Evolutionary conservation across 257 asterid species (phyloP).

Genomic region (Solanum etuberosum): DNA sequence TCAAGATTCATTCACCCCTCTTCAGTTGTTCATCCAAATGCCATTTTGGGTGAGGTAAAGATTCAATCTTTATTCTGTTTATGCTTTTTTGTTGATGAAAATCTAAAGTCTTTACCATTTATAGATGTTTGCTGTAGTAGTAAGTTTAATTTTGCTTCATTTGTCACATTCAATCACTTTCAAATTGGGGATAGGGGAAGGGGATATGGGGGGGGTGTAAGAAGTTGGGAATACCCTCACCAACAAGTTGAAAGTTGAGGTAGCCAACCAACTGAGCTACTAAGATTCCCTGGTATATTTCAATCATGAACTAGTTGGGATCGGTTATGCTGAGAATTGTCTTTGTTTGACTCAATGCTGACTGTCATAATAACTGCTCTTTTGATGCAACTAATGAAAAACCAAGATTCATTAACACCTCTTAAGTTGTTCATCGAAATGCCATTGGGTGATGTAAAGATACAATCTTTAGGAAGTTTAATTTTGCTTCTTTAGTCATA

Average conservation of each 20-base stretch:
- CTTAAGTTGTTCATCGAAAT: slow-evolving; percentile 57
- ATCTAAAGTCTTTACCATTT: not conserved
- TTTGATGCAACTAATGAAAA: not conserved
- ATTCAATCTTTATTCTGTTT: not conserved
- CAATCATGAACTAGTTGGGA: not conserved
- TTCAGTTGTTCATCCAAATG: slow-evolving; percentile 65
- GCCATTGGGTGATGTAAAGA: slow-evolving; percentile 67
- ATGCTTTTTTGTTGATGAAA: not conserved
- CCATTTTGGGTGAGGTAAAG: slow-evolving; percentile 71
- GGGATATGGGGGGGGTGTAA: not conserved
- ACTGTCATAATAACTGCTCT: not conserved
- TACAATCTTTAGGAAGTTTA: not conserved
- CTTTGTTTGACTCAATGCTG: not conserved
- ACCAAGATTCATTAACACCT: slow-evolving; percentile 43
- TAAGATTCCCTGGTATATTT: not conserved
- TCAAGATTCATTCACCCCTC: slow-evolving; percentile 55
- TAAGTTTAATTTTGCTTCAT: not conserved
- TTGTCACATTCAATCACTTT: not conserved
- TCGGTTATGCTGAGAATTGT: not conserved
- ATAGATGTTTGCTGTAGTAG: not conserved
- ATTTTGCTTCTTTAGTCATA: not conserved
- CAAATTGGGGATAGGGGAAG: not conserved
- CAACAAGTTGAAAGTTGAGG: not conserved
- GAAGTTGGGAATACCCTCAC: not conserved
- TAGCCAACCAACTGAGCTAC: not conserved